Conservation (phyloP, 495 filamentous ascomycete genomes). For the Annulohypoxylon nitens region DNA sequence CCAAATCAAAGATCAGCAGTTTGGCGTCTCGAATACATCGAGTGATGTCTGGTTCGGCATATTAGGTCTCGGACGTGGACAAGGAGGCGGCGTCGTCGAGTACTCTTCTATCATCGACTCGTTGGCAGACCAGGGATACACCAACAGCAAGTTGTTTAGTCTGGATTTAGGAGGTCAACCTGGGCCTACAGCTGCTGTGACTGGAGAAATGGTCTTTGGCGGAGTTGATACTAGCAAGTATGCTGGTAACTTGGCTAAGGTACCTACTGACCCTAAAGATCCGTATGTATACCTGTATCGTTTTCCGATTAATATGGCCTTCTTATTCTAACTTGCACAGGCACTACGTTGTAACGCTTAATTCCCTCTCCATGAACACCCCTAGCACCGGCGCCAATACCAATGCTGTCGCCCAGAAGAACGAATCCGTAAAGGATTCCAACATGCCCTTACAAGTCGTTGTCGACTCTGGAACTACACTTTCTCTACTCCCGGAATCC, state of each 20-base stretch:
- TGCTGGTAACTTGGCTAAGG: slow-evolving; percentile 66
- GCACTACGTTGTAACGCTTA: slow-evolving; percentile 65
- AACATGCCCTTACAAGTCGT: slow-evolving; percentile 68
- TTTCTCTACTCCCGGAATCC: slow-evolving; percentile 74
- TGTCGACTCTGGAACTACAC: slow-evolving; percentile 76
- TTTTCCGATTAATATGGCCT: slow-evolving; percentile 52
- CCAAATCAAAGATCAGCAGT: slow-evolving; percentile 54
- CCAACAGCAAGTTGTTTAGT: slow-evolving; percentile 79
- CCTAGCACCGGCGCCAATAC: slow-evolving; percentile 25
- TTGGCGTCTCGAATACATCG: slow-evolving; percentile 57
- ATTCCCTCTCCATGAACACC: slow-evolving; percentile 67
- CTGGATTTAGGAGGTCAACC: slow-evolving; percentile 68
- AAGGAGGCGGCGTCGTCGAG: slow-evolving; percentile 55
- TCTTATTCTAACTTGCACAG: slow-evolving; percentile 60
- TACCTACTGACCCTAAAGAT: slow-evolving; percentile 55
- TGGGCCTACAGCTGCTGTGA: slow-evolving; percentile 50
- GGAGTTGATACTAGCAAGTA: slow-evolving; percentile 84
- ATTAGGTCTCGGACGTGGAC: slow-evolving; percentile 75
- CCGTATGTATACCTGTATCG: slow-evolving; percentile 35
- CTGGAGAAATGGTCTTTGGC: slow-evolving; percentile 83
- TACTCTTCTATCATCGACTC: slow-evolving; percentile 78
- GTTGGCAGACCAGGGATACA: slow-evolving; percentile 70
- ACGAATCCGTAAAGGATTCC: slow-evolving; percentile 31
- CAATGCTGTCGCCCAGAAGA: slow-evolving; percentile 12
- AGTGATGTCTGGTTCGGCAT: slow-evolving; percentile 71